Base-by-base conservation (phyloP, 2,329 filamentous ascomycete species). In the Aureobasidium uvarum region DNA sequence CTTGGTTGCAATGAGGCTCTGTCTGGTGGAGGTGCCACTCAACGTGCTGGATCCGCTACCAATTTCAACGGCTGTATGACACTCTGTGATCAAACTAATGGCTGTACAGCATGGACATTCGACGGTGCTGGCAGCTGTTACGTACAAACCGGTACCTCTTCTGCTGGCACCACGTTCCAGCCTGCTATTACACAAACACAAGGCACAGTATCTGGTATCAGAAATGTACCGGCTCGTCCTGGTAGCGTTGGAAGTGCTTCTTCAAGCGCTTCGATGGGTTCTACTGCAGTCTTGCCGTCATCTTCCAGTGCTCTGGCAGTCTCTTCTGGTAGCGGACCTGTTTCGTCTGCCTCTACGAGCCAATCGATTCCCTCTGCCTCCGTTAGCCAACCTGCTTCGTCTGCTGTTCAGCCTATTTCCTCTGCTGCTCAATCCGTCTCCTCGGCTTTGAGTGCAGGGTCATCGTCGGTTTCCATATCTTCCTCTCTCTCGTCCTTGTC, bases 161-260 rank as follows among this genome's bases (percentile, higher is more conserved):
- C 56, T 11, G 36, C 41, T 48, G 41, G 28, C 13, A 23, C 38
- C 43, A 48, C 56, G 11, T 60, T 59, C 25, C 55, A 59, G 14
- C 55, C 55, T n/a, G n/a, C n/a, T n/a, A n/a, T n/a, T n/a, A n/a
- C n/a, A n/a, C n/a, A n/a, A n/a, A n/a, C 55, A n/a, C 39, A 43
- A 20, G 55, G 55, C 5, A 46, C 41, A 2, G 55, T 59, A 14
- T 59, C 55, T 36, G 55, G 55, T 20, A 59, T 59, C 28, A 31
- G 55, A 36, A 45, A 20, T 10, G 55, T 59, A 16, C 55, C 55
- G 2, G 55, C 55, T 25, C 39, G 25, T 11, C 41, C 55, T 46
- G 41, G 39, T 18, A 18, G 55, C 8, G 18, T 16, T 20, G 55
- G 18, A 46, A 16, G 20, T 43, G 11, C 20, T 36, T 41, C 41